phyloP scores from a whole-genome alignment of 2,329 filamentous ascomycete species.

The Ascosphaera acerosa region DNA sequence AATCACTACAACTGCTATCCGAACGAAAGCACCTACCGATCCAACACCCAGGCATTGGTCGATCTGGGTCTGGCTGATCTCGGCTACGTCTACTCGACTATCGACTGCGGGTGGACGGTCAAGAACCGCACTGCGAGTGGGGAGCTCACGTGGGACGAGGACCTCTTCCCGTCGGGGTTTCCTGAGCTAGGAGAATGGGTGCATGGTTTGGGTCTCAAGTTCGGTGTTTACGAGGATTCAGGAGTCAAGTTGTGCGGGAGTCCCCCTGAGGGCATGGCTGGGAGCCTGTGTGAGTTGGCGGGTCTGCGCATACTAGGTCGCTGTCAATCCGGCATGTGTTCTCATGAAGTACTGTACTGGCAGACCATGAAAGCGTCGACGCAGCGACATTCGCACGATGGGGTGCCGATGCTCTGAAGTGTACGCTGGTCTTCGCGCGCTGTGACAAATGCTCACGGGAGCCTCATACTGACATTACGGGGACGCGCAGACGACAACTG shows the following conservation, averaged over 20 bases:
- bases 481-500: conserved; percentile 23
- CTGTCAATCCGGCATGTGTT: conserved; percentile 15
- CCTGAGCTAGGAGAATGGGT: conserved; percentile 17
- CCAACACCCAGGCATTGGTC: conserved; percentile 28
- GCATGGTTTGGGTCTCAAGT: conserved; percentile 17
- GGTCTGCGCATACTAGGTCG: too few species aligned
- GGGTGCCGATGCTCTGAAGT: conserved; percentile 26
- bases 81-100: conserved; percentile 31
- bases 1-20: conserved; percentile 29
- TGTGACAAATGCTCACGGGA: neutral
- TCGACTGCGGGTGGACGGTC: conserved; percentile 33
- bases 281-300: conserved; percentile 13
- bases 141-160: conserved; percentile 18
- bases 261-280: conserved; percentile 10
- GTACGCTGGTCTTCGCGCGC: too few species aligned
- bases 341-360: conserved; percentile 20
- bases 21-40: conserved; percentile 23
- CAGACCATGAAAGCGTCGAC: conserved; percentile 23
- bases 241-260: conserved; percentile 18
- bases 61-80: conserved; percentile 25
- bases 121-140: conserved; percentile 14
- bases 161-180: conserved; percentile 19
- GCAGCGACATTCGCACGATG: conserved; percentile 13
- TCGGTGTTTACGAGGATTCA: conserved; percentile 22
- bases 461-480: neutral